Percentiles rank a stretch among this genome's conserved stretches.
Conservation (phyloP, 2,329 filamentous ascomycete genomes). For the Rutstroemia sp. region DNA sequence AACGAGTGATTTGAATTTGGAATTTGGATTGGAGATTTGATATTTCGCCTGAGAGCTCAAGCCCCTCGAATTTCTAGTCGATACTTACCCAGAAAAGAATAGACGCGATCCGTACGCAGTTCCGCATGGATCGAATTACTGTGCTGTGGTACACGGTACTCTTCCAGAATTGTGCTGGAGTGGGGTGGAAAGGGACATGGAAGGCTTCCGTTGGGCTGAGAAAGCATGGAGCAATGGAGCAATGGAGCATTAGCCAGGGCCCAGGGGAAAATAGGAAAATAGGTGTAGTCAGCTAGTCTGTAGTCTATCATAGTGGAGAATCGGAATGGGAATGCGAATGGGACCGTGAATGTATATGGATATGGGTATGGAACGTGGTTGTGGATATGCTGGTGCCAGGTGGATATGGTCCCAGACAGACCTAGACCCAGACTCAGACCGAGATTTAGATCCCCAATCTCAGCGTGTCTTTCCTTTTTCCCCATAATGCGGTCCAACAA, state of each 20-base stretch:
- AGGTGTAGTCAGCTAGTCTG: not conserved
- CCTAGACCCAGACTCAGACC: not conserved
- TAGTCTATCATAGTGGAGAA: conserved; percentile 1
- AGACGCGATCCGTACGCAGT: not conserved
- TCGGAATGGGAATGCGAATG: not conserved
- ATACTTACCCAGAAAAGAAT: not conserved
- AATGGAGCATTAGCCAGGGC: not conserved
- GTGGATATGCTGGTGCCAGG: not conserved
- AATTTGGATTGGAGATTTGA: no score
- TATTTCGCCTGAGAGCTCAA: no score
- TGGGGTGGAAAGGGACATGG: not conserved
- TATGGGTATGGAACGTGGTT: not conserved
- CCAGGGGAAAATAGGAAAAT: not conserved
- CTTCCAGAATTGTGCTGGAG: not conserved
- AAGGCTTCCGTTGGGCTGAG: conserved; percentile 1
- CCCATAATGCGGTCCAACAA: not conserved
- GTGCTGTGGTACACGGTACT: no score
- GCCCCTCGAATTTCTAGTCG: no score
- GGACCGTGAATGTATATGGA: not conserved
- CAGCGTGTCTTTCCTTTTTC: not conserved
- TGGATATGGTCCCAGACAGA: not conserved
- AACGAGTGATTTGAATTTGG: no score
- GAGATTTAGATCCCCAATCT: not conserved
- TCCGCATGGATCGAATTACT: no score
- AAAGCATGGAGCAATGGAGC: not conserved